Conservation (phyloP, 306 rosid genomes). For the Fragaria ananassa region DNA sequence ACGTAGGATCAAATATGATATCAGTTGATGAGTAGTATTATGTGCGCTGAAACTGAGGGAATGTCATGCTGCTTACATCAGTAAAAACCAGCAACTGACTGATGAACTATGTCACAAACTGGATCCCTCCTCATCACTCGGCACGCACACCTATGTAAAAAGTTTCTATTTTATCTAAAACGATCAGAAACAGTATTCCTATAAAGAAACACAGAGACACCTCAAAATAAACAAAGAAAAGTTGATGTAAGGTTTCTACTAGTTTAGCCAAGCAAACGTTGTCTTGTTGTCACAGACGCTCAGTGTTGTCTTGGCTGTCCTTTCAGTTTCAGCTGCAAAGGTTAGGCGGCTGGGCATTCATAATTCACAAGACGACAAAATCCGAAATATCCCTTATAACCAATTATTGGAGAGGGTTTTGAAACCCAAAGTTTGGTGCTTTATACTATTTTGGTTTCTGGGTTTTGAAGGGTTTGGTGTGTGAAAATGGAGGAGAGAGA, state of each 20-base stretch:
- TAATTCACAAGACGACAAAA: background rate
- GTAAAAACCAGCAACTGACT: background rate
- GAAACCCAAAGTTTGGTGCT: background rate
- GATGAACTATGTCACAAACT: background rate
- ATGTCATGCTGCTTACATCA: background rate
- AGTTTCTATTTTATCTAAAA: background rate
- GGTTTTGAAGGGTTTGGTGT: slow-evolving; percentile 26
- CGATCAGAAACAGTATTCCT: background rate
- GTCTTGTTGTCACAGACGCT: background rate
- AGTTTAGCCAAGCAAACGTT: background rate
- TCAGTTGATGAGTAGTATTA: background rate
- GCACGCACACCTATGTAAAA: background rate
- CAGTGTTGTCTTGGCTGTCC: background rate
- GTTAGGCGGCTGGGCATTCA: background rate
- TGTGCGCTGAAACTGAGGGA: background rate
- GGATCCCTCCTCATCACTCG: background rate
- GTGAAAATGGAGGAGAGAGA: slow-evolving; percentile 48
- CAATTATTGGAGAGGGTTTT: background rate
- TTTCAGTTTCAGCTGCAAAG: no score
- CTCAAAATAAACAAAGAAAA: background rate
- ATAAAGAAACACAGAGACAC: background rate
- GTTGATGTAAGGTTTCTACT: background rate
- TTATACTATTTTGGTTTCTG: slow-evolving; percentile 10
- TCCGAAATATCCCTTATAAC: background rate
- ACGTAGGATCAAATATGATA: background rate